Evolutionary conservation across 805 yeast species (phyloP), one percentile per base, ranked within the genome.

Genomic region (Saccharomycopsis fibuligera): DNA sequence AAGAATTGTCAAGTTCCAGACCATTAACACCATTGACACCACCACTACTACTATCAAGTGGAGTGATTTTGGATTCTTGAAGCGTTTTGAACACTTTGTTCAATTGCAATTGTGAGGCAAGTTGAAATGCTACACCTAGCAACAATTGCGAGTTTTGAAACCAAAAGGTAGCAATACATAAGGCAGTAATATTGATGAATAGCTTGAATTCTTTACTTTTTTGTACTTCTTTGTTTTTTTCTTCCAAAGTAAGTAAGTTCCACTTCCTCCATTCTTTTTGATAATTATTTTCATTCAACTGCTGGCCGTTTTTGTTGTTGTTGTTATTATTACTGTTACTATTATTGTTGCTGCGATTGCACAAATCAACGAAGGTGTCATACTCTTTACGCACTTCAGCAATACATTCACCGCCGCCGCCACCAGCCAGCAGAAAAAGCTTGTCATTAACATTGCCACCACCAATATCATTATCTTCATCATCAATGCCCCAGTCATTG

Each of bases 141-240:
- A 80, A 79, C 75, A 79, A 71, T 57, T 78, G 84, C 16, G 77
- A 73, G 53, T 81, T 74, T 19, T 81, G 74, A 41, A 81, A 69
- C 87, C 87, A 82, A 57, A 81, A 78, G 41, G 85, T 81, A 54
- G 84, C 80, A 23, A 81, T 71, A 37, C 81, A 73, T 35, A 82
- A 65, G 0, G 83, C 85, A 19, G 81, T 66, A n/a, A 81, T 76
- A 0, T 81, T 76, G 58, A 79, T 74, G 59, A 45, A 50, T 24
- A 48, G 38, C 35, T 50, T 50, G 19, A 48, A 42, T n/a, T 47
- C 41, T 35, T 41, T 38, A 25, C 48, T 50, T n/a, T 41, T 48
- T 30, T 47, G 44, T 23, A 41, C 24, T 4, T 47, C 50, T 44
- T 47, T 46, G 10, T 41, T 33, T 43, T 50, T 54, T 42, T 53